Base-by-base conservation (phyloP, 139 green algal species). In the Micromonas commoda region DNA sequence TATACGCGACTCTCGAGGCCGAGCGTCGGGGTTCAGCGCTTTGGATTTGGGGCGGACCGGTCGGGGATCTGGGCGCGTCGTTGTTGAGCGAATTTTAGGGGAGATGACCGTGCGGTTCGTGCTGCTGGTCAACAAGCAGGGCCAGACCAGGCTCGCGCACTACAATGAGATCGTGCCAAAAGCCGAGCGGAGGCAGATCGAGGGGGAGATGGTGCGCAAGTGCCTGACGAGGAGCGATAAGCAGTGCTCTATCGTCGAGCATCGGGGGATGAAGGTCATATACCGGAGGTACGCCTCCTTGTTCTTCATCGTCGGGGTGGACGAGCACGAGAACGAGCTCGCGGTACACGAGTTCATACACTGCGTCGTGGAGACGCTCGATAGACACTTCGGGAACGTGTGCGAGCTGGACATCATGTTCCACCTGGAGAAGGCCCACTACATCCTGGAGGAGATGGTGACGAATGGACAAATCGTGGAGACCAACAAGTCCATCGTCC, bases 341-440 rank as follows among this genome's bases (percentile, higher is more conserved):
- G 93, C 87, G 3, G 84, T 96, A 1, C 82, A 97, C 35, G 95
- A 99, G 87, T 92, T 98, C 84, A 97, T 98, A 64, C 95, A 96
- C 83, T 92, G 87, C 71, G 85, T 96, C 53, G 91, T 96, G 73
- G 91, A 96, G 79, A 91, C 90, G 23, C 85, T 96, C 76, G 91
- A 96, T 81, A 81, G 86, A 45, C 91, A 89, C 79, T 96, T 96
- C 77, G 86, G 84, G 71, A 95, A 96, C 76, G 91, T 96, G 29
- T 96, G 90, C 71, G 91, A 96, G 84, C 86, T 96, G 57, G 91
- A 99, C 80, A 97, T 99, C 78, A 98, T 99, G 95, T 96, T 96
- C 76, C 92, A 96, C 75, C 85, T 97, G 3, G 84, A 88, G 53
- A 89, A 97, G 91, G 93, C 95, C 32, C 93, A 98, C 82, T 96